Conservation (phyloP, 495 filamentous ascomycete species). For the Polyplosphaeria fusca region DNA sequence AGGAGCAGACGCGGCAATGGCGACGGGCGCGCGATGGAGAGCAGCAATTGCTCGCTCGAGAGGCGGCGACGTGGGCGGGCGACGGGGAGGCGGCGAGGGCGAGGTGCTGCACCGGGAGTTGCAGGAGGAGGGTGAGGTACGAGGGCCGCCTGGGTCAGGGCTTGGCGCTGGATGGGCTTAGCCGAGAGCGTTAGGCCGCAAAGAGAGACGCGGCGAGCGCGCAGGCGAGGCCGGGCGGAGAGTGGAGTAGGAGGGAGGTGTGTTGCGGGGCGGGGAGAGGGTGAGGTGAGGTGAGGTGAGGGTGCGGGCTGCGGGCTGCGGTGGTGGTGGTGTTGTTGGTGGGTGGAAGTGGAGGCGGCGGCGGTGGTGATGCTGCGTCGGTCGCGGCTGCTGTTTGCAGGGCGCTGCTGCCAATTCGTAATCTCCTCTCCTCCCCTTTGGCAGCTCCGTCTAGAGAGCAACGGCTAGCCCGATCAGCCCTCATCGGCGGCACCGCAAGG, state of each 20-base stretch:
- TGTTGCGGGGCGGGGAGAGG: constrained; percentile 35
- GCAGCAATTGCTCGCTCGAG: constrained; percentile 27
- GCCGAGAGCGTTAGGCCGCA: no score
- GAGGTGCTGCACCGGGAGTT: constrained; percentile 12
- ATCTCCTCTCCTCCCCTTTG: constrained; percentile 1
- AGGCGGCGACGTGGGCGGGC: constrained; percentile 27
- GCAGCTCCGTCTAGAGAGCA: background rate
- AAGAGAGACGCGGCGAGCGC: constrained; percentile 8
- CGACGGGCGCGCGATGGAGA: constrained; percentile 25
- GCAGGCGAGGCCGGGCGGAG: constrained; percentile 29
- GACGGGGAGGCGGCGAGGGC: constrained; percentile 12
- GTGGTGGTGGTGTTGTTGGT: background rate
- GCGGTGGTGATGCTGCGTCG: background rate
- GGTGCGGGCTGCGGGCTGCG: background rate
- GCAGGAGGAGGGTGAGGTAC: constrained; percentile 21
- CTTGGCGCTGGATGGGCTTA: constrained; percentile 14
- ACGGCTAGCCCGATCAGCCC: background rate
- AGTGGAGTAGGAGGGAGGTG: constrained; percentile 25
- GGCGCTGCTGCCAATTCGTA: constrained; percentile 5
- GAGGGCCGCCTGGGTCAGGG: constrained; percentile 15
- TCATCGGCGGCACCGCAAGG: background rate
- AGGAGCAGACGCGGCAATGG: constrained; percentile 4
- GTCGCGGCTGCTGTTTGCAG: no score
- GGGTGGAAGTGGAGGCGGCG: background rate
- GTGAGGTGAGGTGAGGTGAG: constrained; percentile 12